These are phyloP conservation scores for Yamadazyma olivae DNA, from an alignment of 805 yeast genomes.

Conservation along the genomic window DNA sequence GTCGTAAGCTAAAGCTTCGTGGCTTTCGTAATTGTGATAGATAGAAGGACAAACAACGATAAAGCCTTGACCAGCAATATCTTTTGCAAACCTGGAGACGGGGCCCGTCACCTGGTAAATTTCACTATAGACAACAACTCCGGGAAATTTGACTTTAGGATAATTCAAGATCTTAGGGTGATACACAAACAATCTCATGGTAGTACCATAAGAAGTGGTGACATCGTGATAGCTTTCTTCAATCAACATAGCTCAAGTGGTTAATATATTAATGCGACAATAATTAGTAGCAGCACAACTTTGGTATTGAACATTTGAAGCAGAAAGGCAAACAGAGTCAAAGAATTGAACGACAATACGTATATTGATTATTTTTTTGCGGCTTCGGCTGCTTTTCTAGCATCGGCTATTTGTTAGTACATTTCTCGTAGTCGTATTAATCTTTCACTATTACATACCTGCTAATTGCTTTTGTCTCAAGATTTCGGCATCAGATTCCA, in stretches of 20 bases:
- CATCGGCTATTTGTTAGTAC: conserved; percentile 43
- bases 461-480: conserved; percentile 85
- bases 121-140: conserved; percentile 74
- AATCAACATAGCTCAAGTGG: conserved; percentile 59
- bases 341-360: not conserved
- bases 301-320: no score
- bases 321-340: no score
- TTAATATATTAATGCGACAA: no score
- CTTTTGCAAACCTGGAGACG: conserved; percentile 71
- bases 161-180: conserved; percentile 70
- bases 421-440: not conserved
- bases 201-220: conserved; percentile 61
- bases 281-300: no score
- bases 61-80: conserved; percentile 76
- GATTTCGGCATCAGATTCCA: conserved; percentile 87
- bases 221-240: conserved; percentile 65
- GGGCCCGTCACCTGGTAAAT: conserved; percentile 84
- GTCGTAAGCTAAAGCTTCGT: conserved; percentile 67
- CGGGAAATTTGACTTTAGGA: conserved; percentile 80
- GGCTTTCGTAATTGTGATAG: conserved; percentile 68
- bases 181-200: conserved; percentile 61
- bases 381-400: conserved; percentile 38
- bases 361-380: not conserved
- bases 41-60: conserved; percentile 78
- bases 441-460: conserved; percentile 45